Percentiles rank a stretch among this genome's conserved stretches.
phyloP scores from a whole-genome alignment of 2,329 filamentous ascomycete species.

The Exophiala oligosperma region DNA sequence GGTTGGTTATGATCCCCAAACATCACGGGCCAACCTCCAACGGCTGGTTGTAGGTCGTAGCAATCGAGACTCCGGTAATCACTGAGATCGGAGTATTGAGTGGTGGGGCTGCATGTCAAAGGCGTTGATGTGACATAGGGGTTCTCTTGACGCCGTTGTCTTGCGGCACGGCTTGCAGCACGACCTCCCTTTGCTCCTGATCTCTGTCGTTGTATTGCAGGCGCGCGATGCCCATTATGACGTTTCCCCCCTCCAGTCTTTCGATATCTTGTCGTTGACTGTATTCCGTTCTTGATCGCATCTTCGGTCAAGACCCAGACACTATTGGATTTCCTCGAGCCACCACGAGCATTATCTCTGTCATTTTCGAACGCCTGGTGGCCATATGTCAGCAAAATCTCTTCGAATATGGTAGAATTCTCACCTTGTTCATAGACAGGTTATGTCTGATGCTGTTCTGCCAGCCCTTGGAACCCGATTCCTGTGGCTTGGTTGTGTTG shows the following conservation, averaged over 20 bases:
- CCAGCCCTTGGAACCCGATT: conserved; percentile 70
- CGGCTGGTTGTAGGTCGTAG: conserved; percentile 4
- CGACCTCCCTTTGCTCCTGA: conserved; percentile 45
- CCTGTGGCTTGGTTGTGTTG: conserved; percentile 73
- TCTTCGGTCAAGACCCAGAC: conserved; percentile 76
- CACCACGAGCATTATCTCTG: conserved; percentile 44
- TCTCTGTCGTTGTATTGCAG: conserved; percentile 41
- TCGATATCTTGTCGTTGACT: conserved; percentile 81
- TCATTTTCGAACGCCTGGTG: conserved; percentile 39
- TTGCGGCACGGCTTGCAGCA: conserved; percentile 38
- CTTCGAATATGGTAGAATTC: conserved; percentile 33
- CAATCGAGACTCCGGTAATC: conserved; percentile 19
- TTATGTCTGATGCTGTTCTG: conserved; percentile 96
- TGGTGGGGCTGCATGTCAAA: conserved; percentile 13
- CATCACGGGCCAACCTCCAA: conserved; percentile 19
- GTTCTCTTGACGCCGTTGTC: conserved; percentile 22
- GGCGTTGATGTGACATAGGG: conserved; percentile 7
- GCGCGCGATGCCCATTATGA: conserved; percentile 37
- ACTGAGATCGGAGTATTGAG: conserved; percentile 19
- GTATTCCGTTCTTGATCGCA: conserved; percentile 69
- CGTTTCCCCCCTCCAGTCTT: conserved; percentile 42
- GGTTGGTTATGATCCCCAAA: conserved; percentile 9
- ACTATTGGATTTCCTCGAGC: conserved; percentile 64
- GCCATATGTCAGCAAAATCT: conserved; percentile 18
- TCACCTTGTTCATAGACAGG: conserved; percentile 89